phyloP scores from a whole-genome alignment of 176 grass and related monocot genomes.

The Juncus inflexus region DNA sequence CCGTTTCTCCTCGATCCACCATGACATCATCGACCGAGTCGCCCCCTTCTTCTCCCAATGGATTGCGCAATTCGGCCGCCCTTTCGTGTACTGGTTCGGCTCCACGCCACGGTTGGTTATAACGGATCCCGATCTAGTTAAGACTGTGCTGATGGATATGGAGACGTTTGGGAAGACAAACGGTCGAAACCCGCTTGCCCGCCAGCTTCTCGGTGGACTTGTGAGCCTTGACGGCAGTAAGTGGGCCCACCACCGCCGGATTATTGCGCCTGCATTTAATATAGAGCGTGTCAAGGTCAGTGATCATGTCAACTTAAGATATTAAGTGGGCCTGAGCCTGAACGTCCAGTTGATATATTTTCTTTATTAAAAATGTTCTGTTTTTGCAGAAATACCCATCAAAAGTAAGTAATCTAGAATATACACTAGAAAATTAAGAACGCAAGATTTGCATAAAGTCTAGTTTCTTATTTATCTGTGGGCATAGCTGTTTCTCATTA shows the following conservation, averaged over 20 bases:
- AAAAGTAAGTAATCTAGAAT: too few relatives aligned
- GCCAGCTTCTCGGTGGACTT: conserved; percentile 59
- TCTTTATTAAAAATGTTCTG: too few relatives aligned
- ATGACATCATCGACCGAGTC: conserved; percentile 46
- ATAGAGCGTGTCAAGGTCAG: conserved; percentile 74
- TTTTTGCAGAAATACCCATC: too few relatives aligned
- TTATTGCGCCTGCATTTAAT: conserved; percentile 70
- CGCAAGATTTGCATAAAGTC: too few relatives aligned
- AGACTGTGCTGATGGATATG: conserved; percentile 42
- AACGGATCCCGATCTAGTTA: conserved; percentile 44
- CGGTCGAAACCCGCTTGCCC: conserved; percentile 37
- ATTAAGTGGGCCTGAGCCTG: too few relatives aligned
- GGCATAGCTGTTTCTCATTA: neutral
- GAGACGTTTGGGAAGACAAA: conserved; percentile 36
- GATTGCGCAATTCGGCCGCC: conserved; percentile 39
- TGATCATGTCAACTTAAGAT: neutral
- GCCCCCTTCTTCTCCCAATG: conserved; percentile 50
- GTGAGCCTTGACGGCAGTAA: conserved; percentile 41
- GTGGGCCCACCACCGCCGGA: conserved; percentile 60
- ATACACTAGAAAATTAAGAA: too few relatives aligned
- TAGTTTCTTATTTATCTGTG: too few relatives aligned
- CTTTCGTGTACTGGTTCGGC: conserved; percentile 71
- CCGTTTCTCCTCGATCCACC: conserved; percentile 46
- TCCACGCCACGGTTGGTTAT: conserved; percentile 45
- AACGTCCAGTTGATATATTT: too few relatives aligned